Evolutionary conservation across 225 moss, liverwort and hornwort species (phyloP), one percentile per base, ranked within the genome.

Genomic region (Physcomitrellopsis africana): DNA sequence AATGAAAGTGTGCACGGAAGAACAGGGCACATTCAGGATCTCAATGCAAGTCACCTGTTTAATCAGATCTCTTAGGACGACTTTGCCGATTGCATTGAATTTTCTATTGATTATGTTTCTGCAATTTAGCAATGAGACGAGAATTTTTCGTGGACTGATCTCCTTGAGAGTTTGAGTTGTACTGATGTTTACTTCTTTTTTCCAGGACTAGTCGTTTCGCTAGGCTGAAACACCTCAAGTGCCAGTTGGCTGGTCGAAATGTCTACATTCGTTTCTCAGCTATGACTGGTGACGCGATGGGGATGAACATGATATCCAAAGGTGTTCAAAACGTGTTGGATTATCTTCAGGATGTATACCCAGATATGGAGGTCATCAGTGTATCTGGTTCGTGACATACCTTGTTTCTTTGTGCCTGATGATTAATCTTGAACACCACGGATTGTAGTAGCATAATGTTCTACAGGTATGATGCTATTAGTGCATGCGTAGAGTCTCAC

Each of bases 301-400:
- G 89, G 60, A 90, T 90, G 89, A 90, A 90, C 74, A 90, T 90
- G 89, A 84, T 90, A 62, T 87, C 89, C 1, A 90, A 90, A 48
- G 89, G 89, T 14, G 89, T 90, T 0, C 89, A 90, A 65, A 87
- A 87, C 23, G 85, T 90, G 14, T 75, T 90, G 64, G 77, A 83
- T 46, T 90, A 90, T 76, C 85, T 90, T 60, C 88, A 86, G 74
- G 80, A 85, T 77, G 60, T 82, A 3, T 85, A 87, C 70, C 82
- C 80, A 7, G 89, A 90, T 29, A 90, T 90, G 89, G 87, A 90
- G 79, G 17, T 80, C 69, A 77, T 90, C 61, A 90, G 89, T 62
- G 77, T 90, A 10, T 90, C 89, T 67, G 88, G 88, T 88, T 76
- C 3, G 83, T 76, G 68, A 23, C 60, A 65, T 16, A 45, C 2